phyloP scores from a whole-genome alignment of 352 stramenopile species.

The Phytophthora tentaculata region DNA sequence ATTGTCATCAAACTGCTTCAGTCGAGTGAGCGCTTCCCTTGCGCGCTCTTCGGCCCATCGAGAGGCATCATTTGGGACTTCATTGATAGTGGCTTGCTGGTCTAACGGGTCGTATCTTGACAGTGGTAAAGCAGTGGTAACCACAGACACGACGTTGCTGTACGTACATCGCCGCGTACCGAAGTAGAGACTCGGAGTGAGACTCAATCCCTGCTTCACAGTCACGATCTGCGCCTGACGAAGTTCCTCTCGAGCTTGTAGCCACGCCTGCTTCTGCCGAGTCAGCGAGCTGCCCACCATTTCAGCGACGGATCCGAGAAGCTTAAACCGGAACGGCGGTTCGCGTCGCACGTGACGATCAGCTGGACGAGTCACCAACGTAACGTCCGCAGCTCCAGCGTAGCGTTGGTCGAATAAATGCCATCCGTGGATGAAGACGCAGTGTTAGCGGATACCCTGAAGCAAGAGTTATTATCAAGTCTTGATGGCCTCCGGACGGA shows the following conservation, averaged over 20 bases:
- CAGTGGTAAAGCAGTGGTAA: slow-evolving; percentile 56
- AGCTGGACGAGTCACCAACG: slow-evolving; percentile 1
- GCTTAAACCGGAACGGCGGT: slow-evolving; percentile 36
- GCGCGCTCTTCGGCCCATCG: slow-evolving; percentile 32
- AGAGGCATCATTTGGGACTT: slow-evolving; percentile 7
- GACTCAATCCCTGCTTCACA: slow-evolving; percentile 57
- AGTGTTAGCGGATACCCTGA: neutral
- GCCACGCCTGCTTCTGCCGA: slow-evolving; percentile 52
- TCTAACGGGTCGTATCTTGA: slow-evolving; percentile 32
- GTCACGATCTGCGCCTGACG: slow-evolving; percentile 63
- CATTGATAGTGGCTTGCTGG: neutral
- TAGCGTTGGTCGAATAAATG: slow-evolving; percentile 7
- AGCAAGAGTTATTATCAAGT: neutral
- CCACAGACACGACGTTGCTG: slow-evolving; percentile 73
- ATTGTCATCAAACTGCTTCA: slow-evolving; percentile 24
- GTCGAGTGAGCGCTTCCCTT: slow-evolving; percentile 8
- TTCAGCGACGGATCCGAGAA: slow-evolving; percentile 18
- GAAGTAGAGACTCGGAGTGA: slow-evolving; percentile 75
- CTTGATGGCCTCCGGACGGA: neutral
- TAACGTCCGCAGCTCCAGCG: slow-evolving; percentile 21
- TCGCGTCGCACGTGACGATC: slow-evolving; percentile 14
- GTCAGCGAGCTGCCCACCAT: slow-evolving; percentile 23
- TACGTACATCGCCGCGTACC: slow-evolving; percentile 74
- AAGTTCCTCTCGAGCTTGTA: slow-evolving; percentile 53
- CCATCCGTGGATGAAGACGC: neutral